These are phyloP conservation scores for Eucalyptus polybractea DNA, from an alignment of 345 rosid species.

Conservation along the genomic window DNA sequence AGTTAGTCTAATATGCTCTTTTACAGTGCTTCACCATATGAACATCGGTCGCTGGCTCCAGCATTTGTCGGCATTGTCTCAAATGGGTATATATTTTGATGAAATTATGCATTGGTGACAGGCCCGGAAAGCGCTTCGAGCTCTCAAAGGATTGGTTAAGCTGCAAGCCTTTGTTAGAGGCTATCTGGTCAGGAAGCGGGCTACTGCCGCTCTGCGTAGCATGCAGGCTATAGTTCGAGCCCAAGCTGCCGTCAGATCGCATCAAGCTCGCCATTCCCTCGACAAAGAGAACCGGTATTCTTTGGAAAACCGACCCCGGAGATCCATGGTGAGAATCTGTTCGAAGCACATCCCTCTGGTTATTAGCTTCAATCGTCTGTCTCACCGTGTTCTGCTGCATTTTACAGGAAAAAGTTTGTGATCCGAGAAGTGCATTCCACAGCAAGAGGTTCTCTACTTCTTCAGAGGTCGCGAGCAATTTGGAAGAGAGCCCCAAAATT, in stretches of 20 bases:
- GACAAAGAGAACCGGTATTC: not conserved
- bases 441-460: slow-evolving; percentile 15
- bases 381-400: not conserved
- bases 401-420: slow-evolving; percentile 15
- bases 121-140: slow-evolving; percentile 15
- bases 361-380: not conserved
- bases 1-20: not conserved
- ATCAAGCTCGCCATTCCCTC: not conserved
- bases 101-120: not conserved
- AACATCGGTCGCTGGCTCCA: not conserved
- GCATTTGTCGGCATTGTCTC: not conserved
- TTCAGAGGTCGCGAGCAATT: not conserved
- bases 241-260: slow-evolving; percentile 3
- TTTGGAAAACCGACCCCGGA: not conserved
- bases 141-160: slow-evolving; percentile 12
- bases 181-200: slow-evolving; percentile 10
- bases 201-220: not conserved
- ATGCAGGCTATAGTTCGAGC: slow-evolving; percentile 18
- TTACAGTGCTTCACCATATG: not conserved
- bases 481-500: slow-evolving; percentile 32
- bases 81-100: not conserved
- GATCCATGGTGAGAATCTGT: not conserved
- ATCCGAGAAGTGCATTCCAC: slow-evolving; percentile 15
- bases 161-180: slow-evolving; percentile 17
- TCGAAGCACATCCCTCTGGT: not conserved